These are phyloP conservation scores for Saururus chinensis DNA, from an alignment of 164 flowering plant species.

Conservation along the genomic window DNA sequence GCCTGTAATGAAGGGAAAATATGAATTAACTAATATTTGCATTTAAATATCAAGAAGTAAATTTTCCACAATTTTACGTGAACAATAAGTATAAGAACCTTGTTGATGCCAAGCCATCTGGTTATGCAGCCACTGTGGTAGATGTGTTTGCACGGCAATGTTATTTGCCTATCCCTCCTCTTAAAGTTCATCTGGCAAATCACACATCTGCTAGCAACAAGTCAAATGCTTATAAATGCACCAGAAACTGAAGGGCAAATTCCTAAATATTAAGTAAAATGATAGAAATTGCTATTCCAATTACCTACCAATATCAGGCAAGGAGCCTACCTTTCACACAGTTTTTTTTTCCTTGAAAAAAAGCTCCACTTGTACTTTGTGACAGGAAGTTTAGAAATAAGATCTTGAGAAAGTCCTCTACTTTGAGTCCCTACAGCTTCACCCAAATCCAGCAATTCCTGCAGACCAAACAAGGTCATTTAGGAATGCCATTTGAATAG, in stretches of 20 bases:
- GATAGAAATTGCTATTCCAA: background rate
- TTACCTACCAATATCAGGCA: background rate
- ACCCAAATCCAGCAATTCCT: slow-evolving; percentile 92
- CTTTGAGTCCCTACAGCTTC: slow-evolving; percentile 90
- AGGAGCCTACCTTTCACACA: slow-evolving; percentile 52
- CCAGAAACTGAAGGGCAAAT: background rate
- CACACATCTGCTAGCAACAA: slow-evolving; percentile 48
- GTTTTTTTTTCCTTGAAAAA: slow-evolving; percentile 55
- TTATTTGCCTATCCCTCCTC: slow-evolving; percentile 58
- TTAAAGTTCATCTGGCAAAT: slow-evolving; percentile 93
- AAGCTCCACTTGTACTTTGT: slow-evolving; percentile 71
- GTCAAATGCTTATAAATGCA: background rate
- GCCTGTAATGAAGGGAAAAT: slow-evolving; percentile 3
- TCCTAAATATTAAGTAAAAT: background rate
- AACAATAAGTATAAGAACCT: slow-evolving; percentile 27
- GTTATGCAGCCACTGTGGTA: slow-evolving; percentile 68
- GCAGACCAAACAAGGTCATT: slow-evolving; percentile 6
- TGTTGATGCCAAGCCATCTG: slow-evolving; percentile 90
- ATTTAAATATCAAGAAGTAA: background rate
- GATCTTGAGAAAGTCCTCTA: slow-evolving; percentile 83
- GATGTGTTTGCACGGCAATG: slow-evolving; percentile 79
- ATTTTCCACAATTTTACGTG: background rate
- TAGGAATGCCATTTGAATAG: background rate
- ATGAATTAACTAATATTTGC: background rate
- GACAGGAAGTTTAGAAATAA: slow-evolving; percentile 60